Evolutionary conservation across 495 filamentous ascomycete genomes (phyloP), one percentile per base, ranked within the genome.

Genomic region (Penicillium cinerascens): DNA sequence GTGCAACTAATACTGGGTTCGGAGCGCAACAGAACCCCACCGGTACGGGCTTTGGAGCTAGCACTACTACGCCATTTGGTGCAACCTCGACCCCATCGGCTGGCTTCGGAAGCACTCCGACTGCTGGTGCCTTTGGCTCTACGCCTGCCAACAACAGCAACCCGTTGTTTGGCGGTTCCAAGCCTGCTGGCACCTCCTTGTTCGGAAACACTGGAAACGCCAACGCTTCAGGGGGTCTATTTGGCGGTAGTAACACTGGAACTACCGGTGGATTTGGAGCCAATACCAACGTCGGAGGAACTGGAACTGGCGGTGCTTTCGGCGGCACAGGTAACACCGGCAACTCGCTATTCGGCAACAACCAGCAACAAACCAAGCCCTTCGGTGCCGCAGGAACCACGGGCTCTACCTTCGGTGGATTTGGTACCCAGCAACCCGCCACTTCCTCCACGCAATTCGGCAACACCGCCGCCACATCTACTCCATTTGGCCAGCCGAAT

Each of bases 91-190:
- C 58, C 59, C 75, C 64, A 58, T 65, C 72, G 22, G 67, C 68
- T 7, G 68, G 56, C 29, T 76, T 64, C 23, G 68, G 76, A 48
- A 55, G 82, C 43, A 78, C 84, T 11, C 78, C 77, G 51, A 73
- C 79, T 1, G 64, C 82, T 17, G 75, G 80, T 42, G 74, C 71
- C 18, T 87, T 89, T 63, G 86, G 85, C 11, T 66, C 76, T 17
- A 72, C 66, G 53, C 29, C 29, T 33, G 29, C 45, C 8, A 51
- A 39, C 23, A 51, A 64, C 8, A 54, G 64, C 22, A 75, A 71
- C 43, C 66, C 72, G 18, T 55, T 73, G 44, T 78, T 78, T 50
- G 68, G 69, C 22, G 67, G 64, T 6, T 35, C 58, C 25, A 75
- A 74, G 46, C 73, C 73, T 51, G 58, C 71, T 13, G 10, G 29